Percentiles rank a stretch among this genome's conserved stretches.
Evolutionary conservation across 768 basidiomycete species (phyloP).

Genomic region (Rhodotorula graminis): DNA sequence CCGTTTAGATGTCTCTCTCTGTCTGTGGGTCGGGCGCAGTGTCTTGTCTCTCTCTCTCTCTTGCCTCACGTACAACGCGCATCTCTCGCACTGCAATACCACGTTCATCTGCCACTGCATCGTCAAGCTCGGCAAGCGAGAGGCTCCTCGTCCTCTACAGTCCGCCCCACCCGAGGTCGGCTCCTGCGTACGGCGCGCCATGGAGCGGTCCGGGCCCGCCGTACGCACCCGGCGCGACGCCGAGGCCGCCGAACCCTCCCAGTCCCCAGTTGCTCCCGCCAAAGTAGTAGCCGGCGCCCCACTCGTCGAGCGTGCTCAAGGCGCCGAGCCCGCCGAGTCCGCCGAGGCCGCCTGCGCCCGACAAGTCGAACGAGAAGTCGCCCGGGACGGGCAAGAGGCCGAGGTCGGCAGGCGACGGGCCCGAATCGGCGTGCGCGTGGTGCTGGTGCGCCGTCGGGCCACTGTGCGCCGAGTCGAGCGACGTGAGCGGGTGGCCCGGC

Average conservation of each 20-base stretch:
- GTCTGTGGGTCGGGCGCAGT: not conserved
- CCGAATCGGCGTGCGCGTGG: not conserved
- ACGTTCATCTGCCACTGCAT: not conserved
- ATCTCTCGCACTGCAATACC: not conserved
- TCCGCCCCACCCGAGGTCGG: not conserved
- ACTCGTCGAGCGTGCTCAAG: slow-evolving; percentile 12
- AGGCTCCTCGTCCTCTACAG: not conserved
- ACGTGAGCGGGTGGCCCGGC: not conserved
- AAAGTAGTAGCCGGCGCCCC: slow-evolving; percentile 1
- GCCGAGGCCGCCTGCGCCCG: not conserved
- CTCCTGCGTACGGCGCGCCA: not conserved
- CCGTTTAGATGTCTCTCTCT: not conserved
- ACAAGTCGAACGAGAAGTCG: slow-evolving; percentile 12
- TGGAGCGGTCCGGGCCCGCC: not conserved
- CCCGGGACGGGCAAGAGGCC: not conserved
- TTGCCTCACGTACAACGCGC: not conserved
- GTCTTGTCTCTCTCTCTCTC: not conserved
- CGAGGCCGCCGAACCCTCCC: slow-evolving; percentile 5
- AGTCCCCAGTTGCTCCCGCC: slow-evolving; percentile 7
- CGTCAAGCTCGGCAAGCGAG: not conserved
- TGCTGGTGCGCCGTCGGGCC: not conserved
- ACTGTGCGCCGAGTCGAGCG: not conserved
- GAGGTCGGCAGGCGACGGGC: not conserved
- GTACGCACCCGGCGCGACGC: too few relatives aligned
- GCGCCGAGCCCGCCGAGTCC: slow-evolving; percentile 4